Percentiles rank a stretch among this genome's conserved stretches.
phyloP scores from a whole-genome alignment of 331 rosid species.

The Malus hybrid region DNA sequence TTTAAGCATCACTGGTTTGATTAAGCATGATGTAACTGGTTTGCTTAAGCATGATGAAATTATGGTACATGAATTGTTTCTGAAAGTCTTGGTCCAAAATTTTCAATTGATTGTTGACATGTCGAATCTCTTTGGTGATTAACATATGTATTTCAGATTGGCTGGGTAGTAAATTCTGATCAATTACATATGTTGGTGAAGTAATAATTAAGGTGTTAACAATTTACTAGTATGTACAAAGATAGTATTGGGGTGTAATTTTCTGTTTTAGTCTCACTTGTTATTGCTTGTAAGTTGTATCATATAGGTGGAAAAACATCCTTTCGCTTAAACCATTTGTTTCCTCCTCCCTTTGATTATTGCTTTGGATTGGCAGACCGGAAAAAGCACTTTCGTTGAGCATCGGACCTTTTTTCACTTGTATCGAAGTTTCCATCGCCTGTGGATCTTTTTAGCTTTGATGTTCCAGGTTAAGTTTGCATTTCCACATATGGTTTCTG shows the following conservation, averaged over 20 bases:
- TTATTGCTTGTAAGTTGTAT: not conserved
- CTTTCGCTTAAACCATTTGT: not conserved
- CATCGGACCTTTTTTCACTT: constrained; percentile 87
- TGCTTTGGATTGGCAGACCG: constrained; percentile 51
- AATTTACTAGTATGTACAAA: not conserved
- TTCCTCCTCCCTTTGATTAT: constrained; percentile 6
- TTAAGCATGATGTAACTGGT: not conserved
- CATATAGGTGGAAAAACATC: not conserved
- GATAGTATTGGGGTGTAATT: not conserved
- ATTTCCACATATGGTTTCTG: constrained; percentile 10
- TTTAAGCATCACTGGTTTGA: not conserved
- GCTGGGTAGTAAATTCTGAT: not conserved
- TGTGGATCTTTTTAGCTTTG: constrained; percentile 89
- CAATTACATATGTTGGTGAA: not conserved
- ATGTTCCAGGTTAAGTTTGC: constrained; percentile 75
- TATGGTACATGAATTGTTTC: not conserved
- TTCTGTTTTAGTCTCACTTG: not conserved
- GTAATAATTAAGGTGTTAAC: not conserved
- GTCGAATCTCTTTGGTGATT: not conserved
- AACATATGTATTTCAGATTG: not conserved
- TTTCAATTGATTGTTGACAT: not conserved
- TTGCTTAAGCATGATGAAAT: not conserved
- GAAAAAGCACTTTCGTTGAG: constrained; percentile 93
- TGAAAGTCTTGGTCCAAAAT: not conserved
- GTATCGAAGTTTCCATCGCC: constrained; percentile 95